A percentile compares a stretch with the other conserved stretches of the same genome.
These are phyloP conservation scores for Botryosphaeria dothidea DNA, from an alignment of 2,329 filamentous ascomycete species.

Conservation along the genomic window DNA sequence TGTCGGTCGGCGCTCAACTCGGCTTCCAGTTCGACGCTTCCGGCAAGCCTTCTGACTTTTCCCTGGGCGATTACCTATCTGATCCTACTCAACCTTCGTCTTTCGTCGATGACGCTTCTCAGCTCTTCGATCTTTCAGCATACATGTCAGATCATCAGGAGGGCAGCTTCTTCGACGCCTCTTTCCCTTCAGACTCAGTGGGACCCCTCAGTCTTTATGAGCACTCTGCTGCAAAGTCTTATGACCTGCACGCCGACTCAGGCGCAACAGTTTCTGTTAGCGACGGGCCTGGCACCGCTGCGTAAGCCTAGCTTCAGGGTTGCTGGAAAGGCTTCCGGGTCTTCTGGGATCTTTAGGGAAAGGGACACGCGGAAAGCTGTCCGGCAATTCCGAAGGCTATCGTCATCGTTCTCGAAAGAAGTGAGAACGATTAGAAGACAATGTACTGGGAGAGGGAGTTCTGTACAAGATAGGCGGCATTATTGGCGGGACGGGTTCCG, in stretches of 20 bases:
- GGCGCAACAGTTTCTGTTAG: conserved; percentile 48
- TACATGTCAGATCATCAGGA: conserved; percentile 32
- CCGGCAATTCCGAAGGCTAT: conserved; percentile 16
- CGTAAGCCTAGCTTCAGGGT: conserved; percentile 34
- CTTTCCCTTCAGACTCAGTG: conserved; percentile 31
- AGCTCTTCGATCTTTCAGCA: conserved; percentile 41
- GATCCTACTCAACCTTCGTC: conserved; percentile 30
- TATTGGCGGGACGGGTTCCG: conserved; percentile 5
- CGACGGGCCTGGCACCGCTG: conserved; percentile 49
- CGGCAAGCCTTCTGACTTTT: conserved; percentile 25
- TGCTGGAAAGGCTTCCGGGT: conserved; percentile 15
- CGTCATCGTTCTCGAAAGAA: conserved; percentile 5
- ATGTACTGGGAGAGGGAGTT: conserved; percentile 9
- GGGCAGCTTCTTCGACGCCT: conserved; percentile 37
- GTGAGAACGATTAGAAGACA: conserved; percentile 2
- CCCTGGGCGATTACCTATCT: conserved; percentile 39
- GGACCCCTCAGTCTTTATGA: conserved; percentile 38
- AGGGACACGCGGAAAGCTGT: conserved; percentile 14
- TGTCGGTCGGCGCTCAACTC: conserved; percentile 75
- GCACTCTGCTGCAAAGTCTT: conserved; percentile 42
- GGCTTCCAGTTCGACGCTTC: conserved; percentile 26
- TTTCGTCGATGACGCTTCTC: conserved; percentile 29
- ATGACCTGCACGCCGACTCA: conserved; percentile 48
- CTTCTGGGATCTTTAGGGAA: conserved; percentile 11
- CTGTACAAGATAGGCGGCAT: conserved; percentile 14